These are phyloP conservation scores for Hyaloperonospora brassicae DNA, from an alignment of 352 stramenopile species.

Conservation along the genomic window DNA sequence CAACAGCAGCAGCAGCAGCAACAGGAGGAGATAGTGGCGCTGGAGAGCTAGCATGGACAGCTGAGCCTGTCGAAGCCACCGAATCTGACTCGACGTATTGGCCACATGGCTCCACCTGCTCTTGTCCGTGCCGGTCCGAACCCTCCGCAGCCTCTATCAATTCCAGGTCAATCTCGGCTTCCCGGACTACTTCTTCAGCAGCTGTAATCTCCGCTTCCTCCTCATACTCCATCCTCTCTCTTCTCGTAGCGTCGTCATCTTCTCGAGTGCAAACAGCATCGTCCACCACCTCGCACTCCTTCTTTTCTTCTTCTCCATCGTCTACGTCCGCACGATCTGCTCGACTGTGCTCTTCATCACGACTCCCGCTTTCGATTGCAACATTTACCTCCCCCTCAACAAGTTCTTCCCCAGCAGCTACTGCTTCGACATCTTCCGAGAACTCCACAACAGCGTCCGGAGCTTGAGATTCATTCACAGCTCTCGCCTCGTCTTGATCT, in stretches of 20 bases:
- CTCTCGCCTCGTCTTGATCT: not conserved
- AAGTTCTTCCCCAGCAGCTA: conserved; percentile 2
- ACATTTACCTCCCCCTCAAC: not conserved
- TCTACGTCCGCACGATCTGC: not conserved
- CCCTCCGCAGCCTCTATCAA: not conserved
- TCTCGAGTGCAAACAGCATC: conserved; percentile 10
- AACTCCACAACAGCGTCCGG: not conserved
- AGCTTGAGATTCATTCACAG: not conserved
- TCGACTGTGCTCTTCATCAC: not conserved
- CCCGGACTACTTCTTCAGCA: not conserved
- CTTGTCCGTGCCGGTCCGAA: not conserved
- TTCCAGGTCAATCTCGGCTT: not conserved
- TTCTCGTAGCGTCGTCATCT: conserved; percentile 10
- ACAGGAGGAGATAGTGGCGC: not conserved
- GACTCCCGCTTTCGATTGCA: conserved; percentile 1
- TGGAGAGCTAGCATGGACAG: not conserved
- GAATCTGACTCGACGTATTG: conserved; percentile 2
- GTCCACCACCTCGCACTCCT: conserved; percentile 9
- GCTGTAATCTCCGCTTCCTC: conserved; percentile 1
- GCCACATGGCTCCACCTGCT: not conserved
- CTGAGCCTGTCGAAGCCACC: not conserved
- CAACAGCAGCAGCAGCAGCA: not conserved
- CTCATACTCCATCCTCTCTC: conserved; percentile 8
- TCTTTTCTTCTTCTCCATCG: conserved; percentile 7
- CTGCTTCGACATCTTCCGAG: not conserved